Evolutionary conservation across 805 yeast genomes (phyloP), one percentile per base, ranked within the genome.

Genomic region (Starmera amethionina): DNA sequence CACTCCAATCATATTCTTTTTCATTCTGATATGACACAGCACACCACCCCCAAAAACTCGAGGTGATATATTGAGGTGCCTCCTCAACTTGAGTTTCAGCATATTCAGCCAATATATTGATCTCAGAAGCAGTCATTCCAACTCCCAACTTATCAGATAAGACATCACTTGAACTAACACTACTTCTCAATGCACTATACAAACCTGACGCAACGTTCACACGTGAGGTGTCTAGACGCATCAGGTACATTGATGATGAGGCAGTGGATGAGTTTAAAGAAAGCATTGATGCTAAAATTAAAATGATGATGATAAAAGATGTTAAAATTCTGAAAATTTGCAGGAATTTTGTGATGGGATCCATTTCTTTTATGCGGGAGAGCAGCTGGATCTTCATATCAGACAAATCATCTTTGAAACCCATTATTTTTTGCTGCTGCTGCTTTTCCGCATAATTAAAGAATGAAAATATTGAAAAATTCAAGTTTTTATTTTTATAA

Each of bases 181-280:
- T 52, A 15, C 47, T 51, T 36, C 73, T 54, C 40, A 73, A 54
- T 5, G 70, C 61, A 19, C 64, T 54, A 47, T 73, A 77, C 8
- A 78, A 54, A 1, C 83, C 84, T 15, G 58, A 48, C 1, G 78
- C 68, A 15, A 78, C 72, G 43, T 74, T 76, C 7, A 68, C 55
- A 46, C 72, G 78, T 4, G 72, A 64, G 42, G 77, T 74, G 48
- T 70, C 68, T 32, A 78, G 58, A 32, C 66, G 50, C 15, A 52
- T 18, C 10, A 34, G 28, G 15, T 14, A 18, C 36, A 34, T 34
- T 7, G 15, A 2, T 7, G 12, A 8, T 19, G n/a, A 7, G 8
- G 7, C 16, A 8, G n/a, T 9, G 15, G 15, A 13, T 5, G 32
- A 30, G 2, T 14, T 14, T 2, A n/a, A 7, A 9, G 34, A 10